Conservation (phyloP, 139 green algal species). For the Chlamydomonas sp. region DNA sequence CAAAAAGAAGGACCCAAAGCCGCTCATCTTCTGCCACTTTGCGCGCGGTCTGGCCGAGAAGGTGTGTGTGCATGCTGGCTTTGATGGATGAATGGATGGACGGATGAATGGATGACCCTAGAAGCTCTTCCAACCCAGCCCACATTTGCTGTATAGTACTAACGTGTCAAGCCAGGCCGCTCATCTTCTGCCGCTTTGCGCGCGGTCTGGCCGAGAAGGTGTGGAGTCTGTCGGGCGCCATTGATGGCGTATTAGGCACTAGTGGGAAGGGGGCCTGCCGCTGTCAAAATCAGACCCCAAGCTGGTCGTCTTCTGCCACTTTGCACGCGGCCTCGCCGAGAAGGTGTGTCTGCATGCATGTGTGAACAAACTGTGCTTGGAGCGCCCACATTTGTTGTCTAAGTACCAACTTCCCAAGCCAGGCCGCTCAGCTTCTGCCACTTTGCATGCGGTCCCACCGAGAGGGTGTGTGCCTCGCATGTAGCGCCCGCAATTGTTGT, state of each 20-base stretch:
- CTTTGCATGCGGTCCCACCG: too few relatives aligned
- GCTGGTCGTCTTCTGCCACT: constrained; percentile 85
- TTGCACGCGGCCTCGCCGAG: constrained; percentile 64
- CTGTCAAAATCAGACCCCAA: constrained; percentile 74
- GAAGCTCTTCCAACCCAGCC: constrained; percentile 65
- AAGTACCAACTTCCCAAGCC: constrained; percentile 67
- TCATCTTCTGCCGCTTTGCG: constrained; percentile 87
- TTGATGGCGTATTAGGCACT: too few relatives aligned
- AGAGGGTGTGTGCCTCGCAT: too few relatives aligned
- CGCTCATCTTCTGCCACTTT: constrained; percentile 87
- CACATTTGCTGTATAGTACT: constrained; percentile 69
- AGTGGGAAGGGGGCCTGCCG: too few relatives aligned
- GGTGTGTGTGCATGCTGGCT: too few relatives aligned
- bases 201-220: constrained; percentile 58
- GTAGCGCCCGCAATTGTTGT: too few relatives aligned
- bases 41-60: constrained; percentile 61
- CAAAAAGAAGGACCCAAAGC: constrained; percentile 76
- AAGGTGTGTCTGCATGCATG: too few relatives aligned
- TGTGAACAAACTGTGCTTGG: constrained; percentile 48
- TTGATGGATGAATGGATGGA: too few relatives aligned
- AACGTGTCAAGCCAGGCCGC: constrained; percentile 66
- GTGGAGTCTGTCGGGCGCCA: too few relatives aligned
- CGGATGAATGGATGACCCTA: constrained; percentile 42
- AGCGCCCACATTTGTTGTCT: constrained; percentile 68
- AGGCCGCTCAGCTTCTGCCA: too few relatives aligned